phyloP scores from a whole-genome alignment of 306 rosid species.

The Vigna radiata region DNA sequence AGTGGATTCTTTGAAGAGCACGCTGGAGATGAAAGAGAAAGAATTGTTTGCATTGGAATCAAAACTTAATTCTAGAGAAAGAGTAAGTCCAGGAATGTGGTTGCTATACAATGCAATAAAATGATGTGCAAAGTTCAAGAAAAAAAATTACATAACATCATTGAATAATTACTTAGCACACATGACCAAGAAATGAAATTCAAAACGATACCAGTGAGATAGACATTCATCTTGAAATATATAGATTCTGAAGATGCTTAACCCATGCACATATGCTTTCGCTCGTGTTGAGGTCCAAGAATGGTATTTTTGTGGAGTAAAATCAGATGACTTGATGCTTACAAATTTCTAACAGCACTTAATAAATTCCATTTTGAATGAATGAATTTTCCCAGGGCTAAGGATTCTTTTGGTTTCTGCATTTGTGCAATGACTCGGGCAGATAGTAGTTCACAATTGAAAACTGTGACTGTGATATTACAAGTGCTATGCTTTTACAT shows the following conservation, averaged over 20 bases:
- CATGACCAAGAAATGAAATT: constrained; percentile 15
- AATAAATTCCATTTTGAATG: constrained; percentile 1
- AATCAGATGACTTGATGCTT: constrained; percentile 6
- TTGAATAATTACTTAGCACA: constrained; percentile 14
- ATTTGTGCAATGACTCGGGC: not conserved
- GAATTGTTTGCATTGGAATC: constrained; percentile 64
- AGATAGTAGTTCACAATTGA: not conserved
- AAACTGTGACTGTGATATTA: constrained; percentile 14
- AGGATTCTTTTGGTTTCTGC: constrained; percentile 17
- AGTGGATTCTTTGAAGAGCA: constrained; percentile 49
- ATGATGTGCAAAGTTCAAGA: constrained; percentile 12
- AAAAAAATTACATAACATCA: not conserved
- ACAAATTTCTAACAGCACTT: not conserved
- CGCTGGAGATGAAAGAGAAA: constrained; percentile 63
- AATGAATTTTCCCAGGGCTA: constrained; percentile 2
- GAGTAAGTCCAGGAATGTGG: constrained; percentile 55
- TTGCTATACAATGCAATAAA: constrained; percentile 21
- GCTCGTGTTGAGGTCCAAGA: constrained; percentile 10
- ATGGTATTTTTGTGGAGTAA: constrained; percentile 3
- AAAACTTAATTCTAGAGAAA: constrained; percentile 76
- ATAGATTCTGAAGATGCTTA: constrained; percentile 4
- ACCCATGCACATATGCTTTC: not conserved
- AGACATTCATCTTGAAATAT: not conserved
- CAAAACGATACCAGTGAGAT: not conserved
- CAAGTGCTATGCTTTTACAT: constrained; percentile 6